Percentiles rank a stretch among this genome's conserved stretches.
Evolutionary conservation across 495 filamentous ascomycete species (phyloP).

Genomic region (Aspergillus sparsus): DNA sequence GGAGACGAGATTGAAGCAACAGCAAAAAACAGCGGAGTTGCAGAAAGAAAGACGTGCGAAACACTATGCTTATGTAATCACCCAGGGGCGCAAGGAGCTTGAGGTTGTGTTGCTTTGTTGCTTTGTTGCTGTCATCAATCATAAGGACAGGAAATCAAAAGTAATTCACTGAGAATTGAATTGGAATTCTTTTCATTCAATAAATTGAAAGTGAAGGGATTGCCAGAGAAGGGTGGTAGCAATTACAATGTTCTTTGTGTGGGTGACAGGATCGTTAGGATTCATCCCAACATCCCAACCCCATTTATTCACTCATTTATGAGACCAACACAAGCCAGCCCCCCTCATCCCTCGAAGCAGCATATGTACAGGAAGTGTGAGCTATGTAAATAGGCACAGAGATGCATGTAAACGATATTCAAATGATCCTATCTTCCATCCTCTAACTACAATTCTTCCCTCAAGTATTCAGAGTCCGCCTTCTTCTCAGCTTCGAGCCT

Average conservation of each 20-base stretch:
- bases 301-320: no score
- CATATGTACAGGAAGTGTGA: neutral
- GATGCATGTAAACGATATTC: neutral
- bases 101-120: neutral
- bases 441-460: conserved; percentile 22
- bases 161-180: no score
- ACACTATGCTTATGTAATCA: conserved; percentile 21
- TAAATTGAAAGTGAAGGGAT: no score
- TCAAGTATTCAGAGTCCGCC: neutral
- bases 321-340: no score
- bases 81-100: conserved; percentile 13
- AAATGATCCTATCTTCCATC: neutral
- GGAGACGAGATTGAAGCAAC: conserved; percentile 16
- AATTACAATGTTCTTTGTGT: no score
- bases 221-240: no score
- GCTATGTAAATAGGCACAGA: neutral
- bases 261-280: no score
- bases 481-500: conserved; percentile 1
- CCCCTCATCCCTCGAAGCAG: neutral
- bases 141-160: no score
- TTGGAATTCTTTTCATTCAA: no score
- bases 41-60: conserved; percentile 18
- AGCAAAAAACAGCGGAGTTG: conserved; percentile 18
- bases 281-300: no score
- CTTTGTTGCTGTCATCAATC: no score